phyloP scores from a whole-genome alignment of 345 rosid species.

The Eucalyptus cloeziana region DNA sequence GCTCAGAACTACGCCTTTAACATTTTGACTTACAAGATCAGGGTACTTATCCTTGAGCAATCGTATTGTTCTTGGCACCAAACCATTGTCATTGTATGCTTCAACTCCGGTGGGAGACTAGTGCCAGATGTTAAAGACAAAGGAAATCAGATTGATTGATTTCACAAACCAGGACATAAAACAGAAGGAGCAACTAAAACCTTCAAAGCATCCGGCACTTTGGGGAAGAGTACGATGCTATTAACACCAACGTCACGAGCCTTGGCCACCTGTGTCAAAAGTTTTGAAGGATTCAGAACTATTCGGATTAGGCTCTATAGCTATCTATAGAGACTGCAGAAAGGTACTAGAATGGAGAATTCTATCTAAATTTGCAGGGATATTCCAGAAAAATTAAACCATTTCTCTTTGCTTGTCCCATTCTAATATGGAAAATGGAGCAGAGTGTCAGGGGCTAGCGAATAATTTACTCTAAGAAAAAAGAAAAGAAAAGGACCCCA shows the following conservation, averaged over 20 bases:
- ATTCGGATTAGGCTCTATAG: background rate
- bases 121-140: background rate
- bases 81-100: constrained; percentile 81
- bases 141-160: background rate
- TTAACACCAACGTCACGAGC: constrained; percentile 95
- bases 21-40: constrained; percentile 57
- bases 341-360: background rate
- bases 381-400: background rate
- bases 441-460: background rate
- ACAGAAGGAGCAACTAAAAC: constrained; percentile 17
- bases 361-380: background rate
- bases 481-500: background rate
- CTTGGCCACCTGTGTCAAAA: constrained; percentile 58
- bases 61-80: constrained; percentile 73
- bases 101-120: constrained; percentile 86
- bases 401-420: background rate
- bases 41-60: constrained; percentile 73
- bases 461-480: background rate
- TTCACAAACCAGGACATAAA: background rate
- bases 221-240: constrained; percentile 79
- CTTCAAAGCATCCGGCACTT: constrained; percentile 95
- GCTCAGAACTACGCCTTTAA: background rate
- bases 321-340: background rate
- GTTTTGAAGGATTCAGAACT: background rate
- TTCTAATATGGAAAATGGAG: background rate